Evolutionary conservation across 148 eudicot genomes (phyloP).

Genomic region (Selenicereus undatus): DNA sequence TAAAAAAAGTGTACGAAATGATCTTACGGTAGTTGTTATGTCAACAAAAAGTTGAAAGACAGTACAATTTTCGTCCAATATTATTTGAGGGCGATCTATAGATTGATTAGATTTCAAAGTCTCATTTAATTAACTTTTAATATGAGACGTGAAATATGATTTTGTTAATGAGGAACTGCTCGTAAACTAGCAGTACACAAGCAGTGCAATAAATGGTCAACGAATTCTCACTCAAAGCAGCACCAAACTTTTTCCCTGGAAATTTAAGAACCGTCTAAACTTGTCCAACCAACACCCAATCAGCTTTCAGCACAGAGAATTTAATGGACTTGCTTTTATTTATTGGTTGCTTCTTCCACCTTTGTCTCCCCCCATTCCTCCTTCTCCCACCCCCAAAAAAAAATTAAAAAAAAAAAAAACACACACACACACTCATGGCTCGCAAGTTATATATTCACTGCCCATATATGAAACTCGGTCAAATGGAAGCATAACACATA

Average conservation of each 20-base stretch:
- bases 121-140: no score
- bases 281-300: slow-evolving; percentile 23
- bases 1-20: no score
- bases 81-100: no score
- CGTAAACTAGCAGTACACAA: neutral
- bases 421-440: no score
- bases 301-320: neutral
- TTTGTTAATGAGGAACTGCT: neutral
- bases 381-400: neutral
- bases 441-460: no score
- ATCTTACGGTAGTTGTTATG: no score
- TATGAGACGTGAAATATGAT: no score
- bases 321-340: neutral
- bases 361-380: neutral
- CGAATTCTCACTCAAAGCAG: neutral
- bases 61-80: no score
- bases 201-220: slow-evolving; percentile 9
- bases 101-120: no score
- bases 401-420: neutral
- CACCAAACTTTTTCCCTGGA: neutral
- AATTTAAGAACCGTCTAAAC: neutral
- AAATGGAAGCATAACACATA: no score
- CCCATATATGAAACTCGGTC: no score
- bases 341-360: slow-evolving; percentile 10
- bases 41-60: no score